Conservation (phyloP, 2,329 filamentous ascomycete species). For the Xylariaceae sp. region DNA sequence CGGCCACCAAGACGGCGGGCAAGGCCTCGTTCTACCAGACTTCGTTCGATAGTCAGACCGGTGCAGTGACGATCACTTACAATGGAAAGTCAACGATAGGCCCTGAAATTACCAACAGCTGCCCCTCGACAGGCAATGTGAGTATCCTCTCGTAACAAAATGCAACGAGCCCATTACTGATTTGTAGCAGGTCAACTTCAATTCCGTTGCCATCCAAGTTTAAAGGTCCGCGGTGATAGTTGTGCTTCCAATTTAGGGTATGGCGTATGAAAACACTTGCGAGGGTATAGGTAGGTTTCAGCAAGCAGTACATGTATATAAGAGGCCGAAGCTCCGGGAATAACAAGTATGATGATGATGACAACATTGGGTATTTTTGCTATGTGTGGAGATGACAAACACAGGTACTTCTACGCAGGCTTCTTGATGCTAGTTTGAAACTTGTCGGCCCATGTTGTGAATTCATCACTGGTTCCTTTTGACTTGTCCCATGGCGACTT, state of each 20-base stretch:
- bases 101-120: constrained; percentile 32
- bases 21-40: constrained; percentile 36
- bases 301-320: too few relatives aligned
- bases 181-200: constrained; percentile 31
- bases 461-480: constrained; percentile 64
- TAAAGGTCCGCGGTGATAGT: constrained; percentile 11
- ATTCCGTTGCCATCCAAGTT: constrained; percentile 32
- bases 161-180: constrained; percentile 4
- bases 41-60: constrained; percentile 35
- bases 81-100: constrained; percentile 35
- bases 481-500: constrained; percentile 50
- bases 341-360: background rate
- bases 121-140: constrained; percentile 27
- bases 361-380: background rate
- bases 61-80: constrained; percentile 37
- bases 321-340: background rate
- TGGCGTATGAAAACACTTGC: too few relatives aligned
- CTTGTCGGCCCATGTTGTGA: constrained; percentile 68
- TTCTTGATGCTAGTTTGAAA: constrained; percentile 53
- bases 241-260: too few relatives aligned
- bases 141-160: constrained; percentile 10
- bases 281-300: too few relatives aligned
- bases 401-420: constrained; percentile 21
- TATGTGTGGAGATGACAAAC: background rate
- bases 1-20: constrained; percentile 25